Conservation (phyloP, 768 basidiomycete species). For the Gautieria morchelliformis region DNA sequence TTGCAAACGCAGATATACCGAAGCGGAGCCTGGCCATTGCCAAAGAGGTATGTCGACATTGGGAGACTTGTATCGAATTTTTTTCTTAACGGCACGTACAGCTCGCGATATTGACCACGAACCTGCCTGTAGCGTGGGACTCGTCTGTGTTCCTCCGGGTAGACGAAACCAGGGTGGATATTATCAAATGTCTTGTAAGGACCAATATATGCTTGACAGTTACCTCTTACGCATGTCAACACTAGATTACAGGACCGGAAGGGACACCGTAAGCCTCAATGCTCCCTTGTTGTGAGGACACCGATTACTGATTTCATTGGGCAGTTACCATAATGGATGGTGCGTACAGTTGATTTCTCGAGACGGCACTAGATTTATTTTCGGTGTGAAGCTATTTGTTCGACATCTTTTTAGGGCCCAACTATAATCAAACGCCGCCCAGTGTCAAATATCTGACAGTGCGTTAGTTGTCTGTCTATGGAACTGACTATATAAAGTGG, state of each 20-base stretch:
- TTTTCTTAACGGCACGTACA: conserved; percentile 22
- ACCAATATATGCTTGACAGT: not conserved
- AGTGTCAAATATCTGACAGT: conserved; percentile 55
- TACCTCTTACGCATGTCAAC: not conserved
- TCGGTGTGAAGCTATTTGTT: conserved; percentile 49
- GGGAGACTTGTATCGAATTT: not conserved
- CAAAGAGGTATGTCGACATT: conserved; percentile 55
- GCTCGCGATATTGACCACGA: conserved; percentile 90
- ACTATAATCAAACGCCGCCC: conserved; percentile 83
- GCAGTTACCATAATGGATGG: conserved; percentile 88
- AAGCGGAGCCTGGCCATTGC: conserved; percentile 91
- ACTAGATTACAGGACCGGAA: conserved; percentile 74
- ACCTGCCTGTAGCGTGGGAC: conserved; percentile 90
- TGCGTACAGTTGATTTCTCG: conserved; percentile 24
- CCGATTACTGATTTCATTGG: conserved; percentile 7
- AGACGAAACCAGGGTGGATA: conserved; percentile 84
- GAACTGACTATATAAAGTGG: not conserved
- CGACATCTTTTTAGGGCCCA: conserved; percentile 87
- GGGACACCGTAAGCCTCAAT: conserved; percentile 65
- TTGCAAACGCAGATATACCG: conserved; percentile 77
- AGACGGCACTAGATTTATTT: conserved; percentile 1
- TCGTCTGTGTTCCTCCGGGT: conserved; percentile 90
- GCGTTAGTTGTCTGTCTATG: conserved; percentile 4
- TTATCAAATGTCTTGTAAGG: conserved; percentile 67
- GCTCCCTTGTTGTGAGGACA: not conserved